phyloP scores from a whole-genome alignment of 345 rosid species.

The Capsella bursapastoris region DNA sequence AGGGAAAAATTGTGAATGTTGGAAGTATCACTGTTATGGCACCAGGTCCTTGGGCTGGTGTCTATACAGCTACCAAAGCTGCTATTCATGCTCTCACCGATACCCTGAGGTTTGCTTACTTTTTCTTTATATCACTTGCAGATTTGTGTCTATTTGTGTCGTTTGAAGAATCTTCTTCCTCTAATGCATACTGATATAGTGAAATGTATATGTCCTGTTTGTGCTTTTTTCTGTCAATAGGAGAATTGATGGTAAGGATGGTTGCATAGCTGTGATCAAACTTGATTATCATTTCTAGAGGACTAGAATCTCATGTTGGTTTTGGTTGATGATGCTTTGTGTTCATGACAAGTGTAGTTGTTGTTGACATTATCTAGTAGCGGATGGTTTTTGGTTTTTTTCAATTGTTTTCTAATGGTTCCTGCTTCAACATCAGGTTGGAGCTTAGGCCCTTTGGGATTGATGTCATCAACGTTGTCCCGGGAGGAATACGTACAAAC shows the following conservation, averaged over 20 bases:
- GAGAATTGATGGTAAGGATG: too few relatives aligned
- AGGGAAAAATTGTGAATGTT: conserved; percentile 74
- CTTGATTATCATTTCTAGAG: neutral
- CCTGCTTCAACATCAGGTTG: conserved; percentile 54
- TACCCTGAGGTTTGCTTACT: conserved; percentile 60
- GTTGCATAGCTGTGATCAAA: too few relatives aligned
- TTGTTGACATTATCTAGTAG: neutral
- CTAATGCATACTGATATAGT: too few relatives aligned
- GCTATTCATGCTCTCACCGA: conserved; percentile 85
- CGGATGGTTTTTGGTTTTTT: neutral
- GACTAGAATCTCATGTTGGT: neutral
- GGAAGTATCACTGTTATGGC: conserved; percentile 68
- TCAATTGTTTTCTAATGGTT: conserved; percentile 17
- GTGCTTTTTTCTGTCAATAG: too few relatives aligned
- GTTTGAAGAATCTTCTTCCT: too few relatives aligned
- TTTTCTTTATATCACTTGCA: neutral
- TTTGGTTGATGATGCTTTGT: neutral
- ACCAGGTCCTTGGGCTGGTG: conserved; percentile 82
- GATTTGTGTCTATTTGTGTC: too few relatives aligned
- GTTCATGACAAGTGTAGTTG: too few relatives aligned
- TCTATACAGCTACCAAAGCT: conserved; percentile 83
- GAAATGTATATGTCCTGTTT: too few relatives aligned
- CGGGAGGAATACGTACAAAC: conserved; percentile 86
- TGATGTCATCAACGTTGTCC: conserved; percentile 71
- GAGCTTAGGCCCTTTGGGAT: conserved; percentile 84